Evolutionary conservation across 306 rosid genomes (phyloP).

Genomic region (peach (Prunus persica)): DNA sequence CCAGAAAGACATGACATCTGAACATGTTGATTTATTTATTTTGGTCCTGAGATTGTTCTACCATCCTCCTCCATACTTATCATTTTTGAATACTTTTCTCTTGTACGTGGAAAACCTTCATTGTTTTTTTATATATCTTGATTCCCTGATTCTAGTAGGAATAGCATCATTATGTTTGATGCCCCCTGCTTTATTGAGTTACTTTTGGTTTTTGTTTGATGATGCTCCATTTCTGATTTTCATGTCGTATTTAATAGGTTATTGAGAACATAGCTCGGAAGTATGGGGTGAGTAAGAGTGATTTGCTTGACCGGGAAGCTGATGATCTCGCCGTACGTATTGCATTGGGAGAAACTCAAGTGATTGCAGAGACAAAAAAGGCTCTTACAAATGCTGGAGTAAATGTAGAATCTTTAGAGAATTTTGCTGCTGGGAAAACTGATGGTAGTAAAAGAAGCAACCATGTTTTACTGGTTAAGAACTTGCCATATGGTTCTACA

Average conservation of each 20-base stretch:
- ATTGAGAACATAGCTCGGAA: slow-evolving; percentile 80
- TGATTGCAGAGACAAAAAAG: slow-evolving; percentile 79
- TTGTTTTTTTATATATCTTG: neutral
- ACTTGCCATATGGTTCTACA: slow-evolving; percentile 86
- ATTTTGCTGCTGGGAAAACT: slow-evolving; percentile 54
- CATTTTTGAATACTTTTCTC: neutral
- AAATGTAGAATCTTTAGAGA: slow-evolving; percentile 70
- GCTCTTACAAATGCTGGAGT: slow-evolving; percentile 81
- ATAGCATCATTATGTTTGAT: neutral
- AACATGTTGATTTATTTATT: neutral
- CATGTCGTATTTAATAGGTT: slow-evolving; percentile 42
- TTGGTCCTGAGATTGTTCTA: neutral
- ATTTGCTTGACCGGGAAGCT: slow-evolving; percentile 75
- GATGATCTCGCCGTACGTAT: slow-evolving; percentile 81
- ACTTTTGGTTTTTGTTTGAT: neutral
- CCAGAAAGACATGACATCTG: neutral
- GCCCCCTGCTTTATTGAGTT: neutral
- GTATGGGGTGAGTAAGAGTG: slow-evolving; percentile 79
- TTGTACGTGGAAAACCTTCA: neutral
- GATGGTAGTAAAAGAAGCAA: slow-evolving; percentile 84
- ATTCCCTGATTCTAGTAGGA: neutral
- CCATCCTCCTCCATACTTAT: neutral
- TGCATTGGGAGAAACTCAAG: slow-evolving; percentile 91
- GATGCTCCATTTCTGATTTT: slow-evolving; percentile 7
- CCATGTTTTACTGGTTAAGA: slow-evolving; percentile 82